These are phyloP conservation scores for Pythium aquatile DNA, from an alignment of 352 stramenopile species.

Conservation along the genomic window DNA sequence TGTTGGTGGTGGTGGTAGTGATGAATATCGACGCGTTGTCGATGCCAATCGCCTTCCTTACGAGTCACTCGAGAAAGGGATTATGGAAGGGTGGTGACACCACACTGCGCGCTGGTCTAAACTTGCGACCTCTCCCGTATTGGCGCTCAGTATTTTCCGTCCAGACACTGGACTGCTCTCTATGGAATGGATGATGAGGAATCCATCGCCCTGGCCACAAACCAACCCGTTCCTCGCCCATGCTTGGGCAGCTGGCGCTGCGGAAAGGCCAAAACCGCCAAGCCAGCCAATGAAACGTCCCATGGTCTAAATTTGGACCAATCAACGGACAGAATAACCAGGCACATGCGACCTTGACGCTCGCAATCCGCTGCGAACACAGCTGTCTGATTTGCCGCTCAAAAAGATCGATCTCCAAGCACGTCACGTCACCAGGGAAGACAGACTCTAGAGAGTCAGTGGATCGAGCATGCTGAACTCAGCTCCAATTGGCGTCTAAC, in stretches of 20 bases:
- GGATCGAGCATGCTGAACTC: background rate
- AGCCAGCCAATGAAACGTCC: constrained; percentile 16
- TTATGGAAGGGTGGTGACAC: constrained; percentile 2
- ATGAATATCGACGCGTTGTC: constrained; percentile 22
- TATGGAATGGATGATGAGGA: constrained; percentile 6
- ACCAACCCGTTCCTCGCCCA: constrained; percentile 8
- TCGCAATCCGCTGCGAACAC: background rate
- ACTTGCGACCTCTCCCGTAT: background rate
- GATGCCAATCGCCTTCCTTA: constrained; percentile 23
- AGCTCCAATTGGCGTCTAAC: background rate
- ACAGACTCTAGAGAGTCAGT: background rate
- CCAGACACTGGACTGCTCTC: background rate
- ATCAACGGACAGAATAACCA: constrained; percentile 14
- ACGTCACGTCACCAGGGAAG: background rate
- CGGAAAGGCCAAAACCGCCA: constrained; percentile 7
- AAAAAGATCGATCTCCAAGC: no score
- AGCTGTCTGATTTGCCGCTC: background rate
- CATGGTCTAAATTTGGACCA: constrained; percentile 11
- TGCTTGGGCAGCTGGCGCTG: constrained; percentile 16
- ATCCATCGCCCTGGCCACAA: constrained; percentile 12
- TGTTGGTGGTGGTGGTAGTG: background rate
- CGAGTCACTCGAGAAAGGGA: constrained; percentile 14
- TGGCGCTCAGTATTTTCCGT: background rate
- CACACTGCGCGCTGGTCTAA: background rate
- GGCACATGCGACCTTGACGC: background rate